Conservation (phyloP, 2,329 filamentous ascomycete genomes). For the Botrytis byssoidea region DNA sequence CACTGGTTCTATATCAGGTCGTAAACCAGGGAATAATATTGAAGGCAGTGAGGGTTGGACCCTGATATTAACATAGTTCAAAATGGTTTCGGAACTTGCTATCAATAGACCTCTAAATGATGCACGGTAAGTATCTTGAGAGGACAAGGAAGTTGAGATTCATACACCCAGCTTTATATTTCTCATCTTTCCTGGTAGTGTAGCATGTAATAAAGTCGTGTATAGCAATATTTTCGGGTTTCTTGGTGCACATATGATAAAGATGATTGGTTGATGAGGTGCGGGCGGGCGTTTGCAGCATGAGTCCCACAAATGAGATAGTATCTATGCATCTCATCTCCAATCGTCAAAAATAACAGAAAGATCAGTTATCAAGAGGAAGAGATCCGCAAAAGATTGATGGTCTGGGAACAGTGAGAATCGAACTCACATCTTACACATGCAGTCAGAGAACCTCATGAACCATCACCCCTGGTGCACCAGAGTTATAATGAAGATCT, state of each 20-base stretch:
- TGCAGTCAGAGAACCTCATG: neutral
- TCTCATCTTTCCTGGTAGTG: neutral
- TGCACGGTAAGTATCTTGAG: neutral
- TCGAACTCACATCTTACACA: neutral
- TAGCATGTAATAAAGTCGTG: neutral
- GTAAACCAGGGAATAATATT: neutral
- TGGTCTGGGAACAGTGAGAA: neutral
- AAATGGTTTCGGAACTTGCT: neutral
- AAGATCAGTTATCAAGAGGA: neutral
- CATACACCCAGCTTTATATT: neutral
- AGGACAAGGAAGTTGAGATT: neutral
- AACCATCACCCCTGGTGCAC: neutral
- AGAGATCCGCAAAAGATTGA: neutral
- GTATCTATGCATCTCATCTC: neutral
- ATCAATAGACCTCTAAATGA: neutral
- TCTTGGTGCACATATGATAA: neutral
- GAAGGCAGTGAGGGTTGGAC: accelerated
- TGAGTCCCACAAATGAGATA: neutral
- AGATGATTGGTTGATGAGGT: neutral
- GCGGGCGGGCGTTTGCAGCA: neutral
- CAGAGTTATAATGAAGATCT: neutral
- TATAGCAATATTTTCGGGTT: neutral
- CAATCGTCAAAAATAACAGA: neutral
- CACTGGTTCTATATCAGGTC: too few relatives aligned
- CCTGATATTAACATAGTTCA: accelerated